Evolutionary conservation across 106 monocot species (phyloP).

Genomic region (Ottelia alismoides): DNA sequence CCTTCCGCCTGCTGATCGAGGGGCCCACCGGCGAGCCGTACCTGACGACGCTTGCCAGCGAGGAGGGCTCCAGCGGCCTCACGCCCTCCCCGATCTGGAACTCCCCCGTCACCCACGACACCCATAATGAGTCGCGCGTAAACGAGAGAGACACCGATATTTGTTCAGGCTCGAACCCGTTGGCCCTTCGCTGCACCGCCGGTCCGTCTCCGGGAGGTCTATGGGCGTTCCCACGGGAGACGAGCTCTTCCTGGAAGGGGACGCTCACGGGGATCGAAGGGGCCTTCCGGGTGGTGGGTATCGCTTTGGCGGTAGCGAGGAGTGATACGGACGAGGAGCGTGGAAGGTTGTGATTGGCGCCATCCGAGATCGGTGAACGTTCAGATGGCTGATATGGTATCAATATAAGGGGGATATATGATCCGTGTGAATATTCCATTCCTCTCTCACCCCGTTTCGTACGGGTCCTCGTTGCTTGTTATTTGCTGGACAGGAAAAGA

Average conservation of each 20-base stretch:
- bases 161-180: conserved; percentile 69
- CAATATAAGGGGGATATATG: too few species aligned
- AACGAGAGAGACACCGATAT: conserved; percentile 55
- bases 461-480: too few species aligned
- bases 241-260: conserved; percentile 25
- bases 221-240: conserved; percentile 44
- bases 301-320: not conserved
- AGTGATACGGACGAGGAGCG: too few species aligned
- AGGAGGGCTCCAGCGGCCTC: conserved; percentile 48
- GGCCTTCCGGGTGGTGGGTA: conserved; percentile 53
- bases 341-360: too few species aligned
- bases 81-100: conserved; percentile 54
- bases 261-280: conserved; percentile 58
- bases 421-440: too few species aligned
- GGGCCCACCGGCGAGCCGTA: too few species aligned
- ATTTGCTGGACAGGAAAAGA: too few species aligned
- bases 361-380: too few species aligned
- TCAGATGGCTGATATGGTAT: too few species aligned
- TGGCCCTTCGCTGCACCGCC: conserved; percentile 34
- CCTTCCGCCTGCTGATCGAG: too few species aligned
- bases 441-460: too few species aligned
- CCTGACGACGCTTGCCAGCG: conserved; percentile 50
- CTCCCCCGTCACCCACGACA: conserved; percentile 77
- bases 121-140: conserved; percentile 47
- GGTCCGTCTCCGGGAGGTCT: conserved; percentile 49